Conservation (phyloP, 148 eudicot genomes). For the Chenopodium berlandieri region DNA sequence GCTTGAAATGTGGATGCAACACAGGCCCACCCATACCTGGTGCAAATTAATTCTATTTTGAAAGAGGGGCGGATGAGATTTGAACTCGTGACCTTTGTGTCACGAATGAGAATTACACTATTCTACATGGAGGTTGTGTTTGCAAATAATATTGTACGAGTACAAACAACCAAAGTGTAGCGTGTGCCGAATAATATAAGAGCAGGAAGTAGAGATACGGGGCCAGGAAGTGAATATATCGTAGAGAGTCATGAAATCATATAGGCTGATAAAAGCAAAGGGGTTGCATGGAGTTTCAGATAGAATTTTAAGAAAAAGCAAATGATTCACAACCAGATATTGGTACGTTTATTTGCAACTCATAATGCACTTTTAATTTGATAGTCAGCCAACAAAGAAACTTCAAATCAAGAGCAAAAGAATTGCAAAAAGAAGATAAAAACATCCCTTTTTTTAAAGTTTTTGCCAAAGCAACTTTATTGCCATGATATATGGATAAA, state of each 20-base stretch:
- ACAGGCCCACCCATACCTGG: no score
- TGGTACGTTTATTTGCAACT: constrained; percentile 12
- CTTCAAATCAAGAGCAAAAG: constrained; percentile 29
- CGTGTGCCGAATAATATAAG: no score
- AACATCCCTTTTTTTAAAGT: constrained; percentile 29
- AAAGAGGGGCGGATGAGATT: no score
- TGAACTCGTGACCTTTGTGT: no score
- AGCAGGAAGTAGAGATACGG: not conserved
- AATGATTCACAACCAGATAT: constrained; percentile 1
- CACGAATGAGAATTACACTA: no score
- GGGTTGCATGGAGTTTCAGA: constrained; percentile 8
- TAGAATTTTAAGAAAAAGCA: constrained; percentile 5
- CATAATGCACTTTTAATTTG: constrained; percentile 26
- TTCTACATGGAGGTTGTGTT: no score
- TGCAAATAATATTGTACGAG: no score
- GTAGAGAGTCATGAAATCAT: not conserved
- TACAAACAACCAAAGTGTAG: no score
- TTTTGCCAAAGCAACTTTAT: constrained; percentile 33
- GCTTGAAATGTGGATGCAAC: no score
- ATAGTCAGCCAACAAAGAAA: constrained; percentile 29
- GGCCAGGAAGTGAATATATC: not conserved
- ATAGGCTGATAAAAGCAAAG: not conserved
- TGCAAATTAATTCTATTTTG: no score
- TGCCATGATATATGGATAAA: constrained; percentile 31
- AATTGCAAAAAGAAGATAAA: constrained; percentile 6